Conservation (phyloP, 768 basidiomycete species). For the Hemileccinum impolitum region DNA sequence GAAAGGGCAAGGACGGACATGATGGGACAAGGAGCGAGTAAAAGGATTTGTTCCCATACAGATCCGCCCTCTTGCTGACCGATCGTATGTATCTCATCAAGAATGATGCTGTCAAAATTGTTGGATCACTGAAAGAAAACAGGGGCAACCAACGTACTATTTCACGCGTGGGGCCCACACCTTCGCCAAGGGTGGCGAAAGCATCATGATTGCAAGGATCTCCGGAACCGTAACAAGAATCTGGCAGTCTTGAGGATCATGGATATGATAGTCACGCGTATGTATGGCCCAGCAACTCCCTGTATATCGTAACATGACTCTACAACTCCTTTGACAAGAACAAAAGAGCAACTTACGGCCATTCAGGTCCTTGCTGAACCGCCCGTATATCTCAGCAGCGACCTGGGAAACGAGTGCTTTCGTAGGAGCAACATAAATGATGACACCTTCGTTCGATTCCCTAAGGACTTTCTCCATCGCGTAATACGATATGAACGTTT, state of each 20-base stretch:
- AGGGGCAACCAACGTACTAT: slow-evolving; percentile 36
- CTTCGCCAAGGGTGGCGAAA: slow-evolving; percentile 61
- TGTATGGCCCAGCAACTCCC: slow-evolving; percentile 64
- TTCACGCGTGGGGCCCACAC: slow-evolving; percentile 63
- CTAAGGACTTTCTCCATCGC: slow-evolving; percentile 70
- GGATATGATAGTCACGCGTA: slow-evolving; percentile 59
- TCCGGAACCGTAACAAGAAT: slow-evolving; percentile 75
- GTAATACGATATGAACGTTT: slow-evolving; percentile 76
- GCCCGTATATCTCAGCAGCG: slow-evolving; percentile 69
- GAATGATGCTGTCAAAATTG: slow-evolving; percentile 49
- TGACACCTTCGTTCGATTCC: slow-evolving; percentile 59
- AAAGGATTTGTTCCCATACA: slow-evolving; percentile 73
- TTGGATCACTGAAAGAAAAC: not conserved
- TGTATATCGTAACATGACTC: slow-evolving; percentile 19
- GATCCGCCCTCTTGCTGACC: slow-evolving; percentile 67
- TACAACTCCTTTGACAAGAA: not conserved
- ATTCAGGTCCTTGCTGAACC: slow-evolving; percentile 56
- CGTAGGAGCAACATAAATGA: slow-evolving; percentile 74
- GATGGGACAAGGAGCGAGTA: slow-evolving; percentile 67
- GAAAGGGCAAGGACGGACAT: slow-evolving; percentile 44
- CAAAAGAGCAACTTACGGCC: slow-evolving; percentile 35
- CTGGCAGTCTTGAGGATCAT: slow-evolving; percentile 65
- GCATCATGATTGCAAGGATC: slow-evolving; percentile 62
- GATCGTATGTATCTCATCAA: slow-evolving; percentile 58
- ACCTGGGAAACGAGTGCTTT: slow-evolving; percentile 73